Evolutionary conservation across 352 stramenopile species (phyloP).

Genomic region (Blastocystis sp.): DNA sequence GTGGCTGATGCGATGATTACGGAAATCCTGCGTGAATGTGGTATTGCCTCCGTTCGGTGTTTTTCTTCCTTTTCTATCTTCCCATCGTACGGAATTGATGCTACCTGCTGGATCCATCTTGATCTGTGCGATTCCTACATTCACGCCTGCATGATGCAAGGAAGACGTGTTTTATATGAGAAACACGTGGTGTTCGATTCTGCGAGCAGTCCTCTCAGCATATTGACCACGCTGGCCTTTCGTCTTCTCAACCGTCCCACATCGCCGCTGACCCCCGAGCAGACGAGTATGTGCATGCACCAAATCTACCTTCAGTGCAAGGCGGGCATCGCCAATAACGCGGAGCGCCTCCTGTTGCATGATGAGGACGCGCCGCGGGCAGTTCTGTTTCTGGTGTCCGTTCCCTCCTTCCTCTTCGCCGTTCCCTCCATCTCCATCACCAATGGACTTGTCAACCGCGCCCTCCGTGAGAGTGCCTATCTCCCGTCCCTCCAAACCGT

Average conservation of each 20-base stretch:
- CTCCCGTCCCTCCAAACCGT: neutral
- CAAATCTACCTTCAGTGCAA: neutral
- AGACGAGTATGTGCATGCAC: neutral
- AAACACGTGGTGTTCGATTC: neutral
- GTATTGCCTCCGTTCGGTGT: neutral
- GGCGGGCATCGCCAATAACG: neutral
- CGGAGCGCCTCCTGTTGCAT: neutral
- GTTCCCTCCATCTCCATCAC: neutral
- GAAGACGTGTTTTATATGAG: no score
- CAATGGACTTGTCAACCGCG: neutral
- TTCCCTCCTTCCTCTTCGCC: neutral
- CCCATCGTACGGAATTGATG: neutral
- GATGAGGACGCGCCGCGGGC: neutral
- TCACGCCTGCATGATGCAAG: conserved; percentile 16
- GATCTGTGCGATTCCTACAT: conserved; percentile 16
- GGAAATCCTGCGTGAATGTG: neutral
- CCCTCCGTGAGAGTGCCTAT: neutral
- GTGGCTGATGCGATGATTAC: neutral
- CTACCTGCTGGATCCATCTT: neutral
- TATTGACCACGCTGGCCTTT: neutral
- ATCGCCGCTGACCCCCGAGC: neutral
- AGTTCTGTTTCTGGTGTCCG: neutral
- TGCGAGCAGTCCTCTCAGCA: neutral
- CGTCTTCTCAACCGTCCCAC: neutral
- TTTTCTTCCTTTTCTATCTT: neutral